Evolutionary conservation across 176 grass and related monocot genomes (phyloP).

Genomic region (Hordeum vulgare): DNA sequence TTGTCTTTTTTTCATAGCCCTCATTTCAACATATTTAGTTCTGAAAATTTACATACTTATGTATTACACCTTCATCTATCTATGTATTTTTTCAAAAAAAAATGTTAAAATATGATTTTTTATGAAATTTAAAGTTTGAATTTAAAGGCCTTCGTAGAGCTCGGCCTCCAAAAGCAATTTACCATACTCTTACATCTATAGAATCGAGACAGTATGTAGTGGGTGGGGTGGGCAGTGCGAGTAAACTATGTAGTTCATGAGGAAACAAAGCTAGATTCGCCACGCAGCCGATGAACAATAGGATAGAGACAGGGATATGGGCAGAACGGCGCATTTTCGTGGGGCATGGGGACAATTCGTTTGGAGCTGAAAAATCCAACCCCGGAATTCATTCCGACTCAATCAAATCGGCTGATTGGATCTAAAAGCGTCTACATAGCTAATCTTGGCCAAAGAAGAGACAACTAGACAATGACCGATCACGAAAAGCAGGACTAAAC

Average conservation of each 20-base stretch:
- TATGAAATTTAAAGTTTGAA: no score
- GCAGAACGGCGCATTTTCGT: not conserved
- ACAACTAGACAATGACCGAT: not conserved
- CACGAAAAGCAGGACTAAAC: not conserved
- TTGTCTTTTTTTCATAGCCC: no score
- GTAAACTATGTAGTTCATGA: not conserved
- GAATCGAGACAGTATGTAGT: not conserved
- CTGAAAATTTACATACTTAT: no score
- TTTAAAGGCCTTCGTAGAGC: no score
- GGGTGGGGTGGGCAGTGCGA: not conserved
- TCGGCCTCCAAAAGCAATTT: no score
- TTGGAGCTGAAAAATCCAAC: not conserved
- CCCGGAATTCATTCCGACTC: not conserved
- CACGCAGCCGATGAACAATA: not conserved
- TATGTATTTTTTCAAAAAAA: no score
- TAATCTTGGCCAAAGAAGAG: not conserved
- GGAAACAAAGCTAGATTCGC: slow-evolving; percentile 9
- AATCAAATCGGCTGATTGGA: slow-evolving; percentile 8
- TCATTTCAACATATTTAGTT: no score
- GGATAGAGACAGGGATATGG: not conserved
- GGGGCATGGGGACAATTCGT: not conserved
- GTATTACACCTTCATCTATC: no score
- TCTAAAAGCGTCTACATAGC: not conserved
- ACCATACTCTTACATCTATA: not conserved
- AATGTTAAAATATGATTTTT: no score